Evolutionary conservation across 1,284 basidiomycete species (phyloP), one percentile per base, ranked within the genome.

Genomic region (Garcileccinum viscosum): DNA sequence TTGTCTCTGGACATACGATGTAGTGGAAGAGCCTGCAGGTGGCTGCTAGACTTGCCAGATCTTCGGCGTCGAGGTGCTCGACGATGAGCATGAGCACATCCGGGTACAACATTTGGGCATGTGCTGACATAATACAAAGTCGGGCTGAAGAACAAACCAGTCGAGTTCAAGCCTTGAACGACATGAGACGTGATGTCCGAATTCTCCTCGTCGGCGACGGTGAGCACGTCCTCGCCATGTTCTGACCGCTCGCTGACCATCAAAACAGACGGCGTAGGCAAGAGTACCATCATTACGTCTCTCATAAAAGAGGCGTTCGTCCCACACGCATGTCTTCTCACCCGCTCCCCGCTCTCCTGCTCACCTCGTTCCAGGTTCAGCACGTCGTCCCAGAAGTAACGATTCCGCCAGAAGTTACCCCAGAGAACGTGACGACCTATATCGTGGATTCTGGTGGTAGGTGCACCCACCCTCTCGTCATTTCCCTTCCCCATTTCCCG

Each of bases 291-390:
- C 79, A 92, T 98, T 79, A 97, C 95, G 19, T 95, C 95, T 40
- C 88, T 98, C 79, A 97, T 98, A 84, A 98, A 98, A 81, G 96
- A 97, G 81, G 91, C 93, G 38, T 98, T 93, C 79, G 93, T 98
- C 62, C 86, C 93, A 59, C 93, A 95, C 83, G 96, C 97, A 78
- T 59, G 71, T 70, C 44, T 67, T 44, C 63, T 56, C 69, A 12
- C 59, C 61, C 2, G 3, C 22, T 30, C 56, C n/a, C 58, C 5
- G 42, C 58, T 63, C 56, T 61, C 73, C 37, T 75, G 65, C 65
- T 77, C 74, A 71, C 47, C 50, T 69, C 15, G 15, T 66, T 53
- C 69, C 75, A 95, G 94, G 95, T 95, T 67, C 95, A 93, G 82
- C 94, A 95, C 76, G 87, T 97, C 78, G 92, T 98, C 24, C 96